Conservation (phyloP, 73 alveolate genomes). For the Tetrahymena borealis region DNA sequence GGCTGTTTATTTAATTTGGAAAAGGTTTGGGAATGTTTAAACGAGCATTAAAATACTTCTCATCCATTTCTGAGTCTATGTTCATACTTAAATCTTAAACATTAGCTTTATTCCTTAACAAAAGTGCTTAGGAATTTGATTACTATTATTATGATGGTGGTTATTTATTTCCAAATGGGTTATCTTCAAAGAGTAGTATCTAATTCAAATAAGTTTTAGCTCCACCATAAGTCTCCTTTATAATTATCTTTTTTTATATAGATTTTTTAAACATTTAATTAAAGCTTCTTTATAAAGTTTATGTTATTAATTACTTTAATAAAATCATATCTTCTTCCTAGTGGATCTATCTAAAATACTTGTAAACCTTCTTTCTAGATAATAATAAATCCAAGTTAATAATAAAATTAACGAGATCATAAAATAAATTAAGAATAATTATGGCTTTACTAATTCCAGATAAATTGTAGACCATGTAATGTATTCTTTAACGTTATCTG, state of each 20-base stretch:
- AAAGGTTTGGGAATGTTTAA: neutral
- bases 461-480: conserved; percentile 50
- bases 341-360: conserved; percentile 44
- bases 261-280: neutral
- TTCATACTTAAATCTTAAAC: neutral
- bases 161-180: conserved; percentile 1
- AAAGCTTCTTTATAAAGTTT: neutral
- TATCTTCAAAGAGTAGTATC: conserved; percentile 37
- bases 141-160: neutral
- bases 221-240: conserved; percentile 55
- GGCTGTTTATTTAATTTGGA: neutral
- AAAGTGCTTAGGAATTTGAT: neutral
- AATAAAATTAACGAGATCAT: too few relatives aligned
- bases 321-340: conserved; percentile 26
- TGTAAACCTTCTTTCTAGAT: conserved; percentile 31
- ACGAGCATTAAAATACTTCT: neutral
- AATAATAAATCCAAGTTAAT: neutral
- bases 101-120: neutral
- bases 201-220: conserved; percentile 49
- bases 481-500: conserved; percentile 17
- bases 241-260: neutral
- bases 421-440: neutral
- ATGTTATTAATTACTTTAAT: neutral
- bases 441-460: conserved; percentile 2
- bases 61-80: neutral